A percentile compares a stretch with the other conserved stretches of the same genome.
Conservation (phyloP, 768 basidiomycete genomes). For the Amanita brunnescens region DNA sequence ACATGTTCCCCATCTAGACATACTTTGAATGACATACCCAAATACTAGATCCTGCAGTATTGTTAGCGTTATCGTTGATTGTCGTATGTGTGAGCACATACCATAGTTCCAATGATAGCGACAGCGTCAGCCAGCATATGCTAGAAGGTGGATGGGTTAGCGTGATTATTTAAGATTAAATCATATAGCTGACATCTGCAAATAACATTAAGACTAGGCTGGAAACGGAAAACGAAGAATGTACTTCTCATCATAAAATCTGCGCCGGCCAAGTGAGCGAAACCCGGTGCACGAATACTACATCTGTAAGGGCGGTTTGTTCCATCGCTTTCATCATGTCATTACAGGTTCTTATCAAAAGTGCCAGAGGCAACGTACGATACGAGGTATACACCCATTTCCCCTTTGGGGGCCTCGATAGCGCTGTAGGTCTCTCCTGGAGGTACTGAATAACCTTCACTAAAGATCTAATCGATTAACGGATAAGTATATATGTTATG, state of each 20-base stretch:
- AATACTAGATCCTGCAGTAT: conserved; percentile 74
- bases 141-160: conserved; percentile 27
- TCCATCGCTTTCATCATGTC: conserved; percentile 55
- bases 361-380: conserved; percentile 50
- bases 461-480: conserved; percentile 58
- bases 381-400: conserved; percentile 98
- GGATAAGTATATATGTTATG: not conserved
- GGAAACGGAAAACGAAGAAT: conserved; percentile 20
- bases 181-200: conserved; percentile 33
- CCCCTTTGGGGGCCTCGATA: conserved; percentile 97
- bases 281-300: conserved; percentile 95
- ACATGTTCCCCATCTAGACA: not conserved
- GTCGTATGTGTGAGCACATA: conserved; percentile 24
- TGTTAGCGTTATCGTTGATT: conserved; percentile 6
- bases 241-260: conserved; percentile 97
- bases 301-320: conserved; percentile 94
- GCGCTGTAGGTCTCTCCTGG: conserved; percentile 94
- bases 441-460: conserved; percentile 94
- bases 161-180: conserved; percentile 5
- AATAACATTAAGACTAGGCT: conserved; percentile 11
- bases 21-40: conserved; percentile 49
- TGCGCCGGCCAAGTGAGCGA: conserved; percentile 89
- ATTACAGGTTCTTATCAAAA: not conserved
- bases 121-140: conserved; percentile 94
- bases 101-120: conserved; percentile 97